Conservation (phyloP, 2,329 filamentous ascomycete genomes). For the Xylariaceae sp. region DNA sequence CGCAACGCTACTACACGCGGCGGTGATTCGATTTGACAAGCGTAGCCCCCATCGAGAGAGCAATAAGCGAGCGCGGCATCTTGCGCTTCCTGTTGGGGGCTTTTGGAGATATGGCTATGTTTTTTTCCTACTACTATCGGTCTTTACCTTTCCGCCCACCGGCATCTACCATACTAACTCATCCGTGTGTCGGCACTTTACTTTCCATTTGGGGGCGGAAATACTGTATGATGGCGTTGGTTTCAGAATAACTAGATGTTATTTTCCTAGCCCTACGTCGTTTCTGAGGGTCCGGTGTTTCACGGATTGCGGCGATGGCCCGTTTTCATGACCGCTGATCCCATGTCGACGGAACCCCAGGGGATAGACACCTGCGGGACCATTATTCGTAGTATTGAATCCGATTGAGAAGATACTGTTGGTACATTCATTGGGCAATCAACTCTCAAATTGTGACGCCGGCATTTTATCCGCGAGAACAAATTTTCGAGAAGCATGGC, state of each 20-base stretch:
- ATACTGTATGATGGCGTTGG: not conserved
- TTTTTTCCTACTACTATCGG: not conserved
- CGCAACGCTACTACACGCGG: constrained; percentile 4
- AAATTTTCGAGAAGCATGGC: constrained; percentile 30
- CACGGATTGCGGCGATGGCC: constrained; percentile 17
- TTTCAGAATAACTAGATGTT: constrained; percentile 10
- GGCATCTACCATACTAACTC: constrained; percentile 8
- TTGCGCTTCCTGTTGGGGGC: constrained; percentile 12
- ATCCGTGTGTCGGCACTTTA: constrained; percentile 4
- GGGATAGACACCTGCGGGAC: not conserved
- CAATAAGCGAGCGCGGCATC: constrained; percentile 4
- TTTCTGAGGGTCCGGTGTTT: constrained; percentile 17
- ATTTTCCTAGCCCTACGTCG: constrained; percentile 16
- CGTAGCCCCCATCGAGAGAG: constrained; percentile 16
- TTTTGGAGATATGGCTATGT: not conserved
- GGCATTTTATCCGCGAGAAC: constrained; percentile 29
- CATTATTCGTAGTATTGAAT: not conserved
- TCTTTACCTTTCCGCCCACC: not conserved
- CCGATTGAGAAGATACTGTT: not conserved
- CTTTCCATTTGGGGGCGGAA: constrained; percentile 20
- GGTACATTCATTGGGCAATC: constrained; percentile 30
- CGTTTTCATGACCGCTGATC: constrained; percentile 12
- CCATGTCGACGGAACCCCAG: constrained; percentile 11
- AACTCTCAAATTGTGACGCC: constrained; percentile 31
- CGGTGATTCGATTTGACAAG: constrained; percentile 20